Percentiles rank a stretch among this genome's conserved stretches.
These are phyloP conservation scores for Colletotrichum lindemuthianum DNA, from an alignment of 2,329 filamentous ascomycete species.

Conservation along the genomic window DNA sequence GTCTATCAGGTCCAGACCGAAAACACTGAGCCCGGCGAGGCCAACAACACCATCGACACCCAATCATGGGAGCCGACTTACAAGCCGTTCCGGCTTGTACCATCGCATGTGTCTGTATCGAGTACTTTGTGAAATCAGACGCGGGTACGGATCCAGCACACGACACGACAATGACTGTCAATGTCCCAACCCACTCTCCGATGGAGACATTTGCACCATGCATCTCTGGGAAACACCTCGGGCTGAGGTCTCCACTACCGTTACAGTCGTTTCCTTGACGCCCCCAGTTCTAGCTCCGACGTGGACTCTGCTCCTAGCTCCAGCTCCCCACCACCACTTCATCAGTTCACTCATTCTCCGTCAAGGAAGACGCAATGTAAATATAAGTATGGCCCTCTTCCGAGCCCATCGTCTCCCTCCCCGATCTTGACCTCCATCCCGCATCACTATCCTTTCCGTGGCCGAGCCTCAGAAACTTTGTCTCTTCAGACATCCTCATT, in stretches of 20 bases:
- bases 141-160: background rate
- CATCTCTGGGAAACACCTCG: constrained; percentile 34
- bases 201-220: constrained; percentile 30
- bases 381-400: constrained; percentile 30
- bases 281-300: constrained; percentile 23
- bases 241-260: constrained; percentile 21
- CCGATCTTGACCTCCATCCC: constrained; percentile 22
- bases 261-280: constrained; percentile 19
- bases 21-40: constrained; percentile 30
- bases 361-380: constrained; percentile 11
- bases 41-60: constrained; percentile 24
- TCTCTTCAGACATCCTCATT: constrained; percentile 34
- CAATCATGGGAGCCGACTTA: constrained; percentile 27
- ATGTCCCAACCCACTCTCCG: constrained; percentile 28
- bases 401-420: background rate
- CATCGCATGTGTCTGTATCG: background rate
- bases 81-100: constrained; percentile 11
- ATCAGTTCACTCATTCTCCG: constrained; percentile 10
- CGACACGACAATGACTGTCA: constrained; percentile 11
- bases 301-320: background rate
- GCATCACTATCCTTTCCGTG: constrained; percentile 35
- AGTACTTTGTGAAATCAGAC: no score
- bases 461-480: constrained; percentile 31
- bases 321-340: constrained; percentile 30
- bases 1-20: constrained; percentile 28